These are phyloP conservation scores for Theobroma cacao DNA, from an alignment of 345 rosid species.

Conservation along the genomic window DNA sequence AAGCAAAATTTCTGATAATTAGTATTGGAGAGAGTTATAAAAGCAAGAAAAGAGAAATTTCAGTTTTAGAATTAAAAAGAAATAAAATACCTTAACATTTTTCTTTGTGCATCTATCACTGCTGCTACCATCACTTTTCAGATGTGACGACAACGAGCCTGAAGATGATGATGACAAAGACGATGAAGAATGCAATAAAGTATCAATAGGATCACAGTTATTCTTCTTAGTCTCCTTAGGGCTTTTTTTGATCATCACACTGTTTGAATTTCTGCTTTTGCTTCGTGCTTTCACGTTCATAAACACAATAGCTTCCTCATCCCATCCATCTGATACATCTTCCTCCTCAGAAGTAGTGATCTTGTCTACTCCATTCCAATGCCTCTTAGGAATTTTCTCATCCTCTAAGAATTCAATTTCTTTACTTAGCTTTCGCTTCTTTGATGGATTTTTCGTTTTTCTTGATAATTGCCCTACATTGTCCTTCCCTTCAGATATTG, in stretches of 20 bases:
- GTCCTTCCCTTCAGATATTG: background rate
- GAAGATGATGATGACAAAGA: conserved; percentile 22
- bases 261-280: conserved; percentile 2
- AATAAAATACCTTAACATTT: conserved; percentile 22
- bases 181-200: conserved; percentile 18
- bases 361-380: conserved; percentile 10
- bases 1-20: conserved; percentile 17
- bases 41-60: background rate
- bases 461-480: background rate
- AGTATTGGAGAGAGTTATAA: background rate
- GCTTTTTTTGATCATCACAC: conserved; percentile 5
- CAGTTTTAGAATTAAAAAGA: background rate
- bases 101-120: conserved; percentile 12
- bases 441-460: conserved; percentile 11
- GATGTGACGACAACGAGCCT: conserved; percentile 17
- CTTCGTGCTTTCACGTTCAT: conserved; percentile 23
- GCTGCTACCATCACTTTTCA: conserved; percentile 24
- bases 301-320: conserved; percentile 24
- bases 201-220: background rate
- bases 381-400: conserved; percentile 24
- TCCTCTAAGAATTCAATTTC: conserved; percentile 7
- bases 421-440: conserved; percentile 14
- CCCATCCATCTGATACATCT: conserved; percentile 21
- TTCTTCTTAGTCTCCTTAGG: conserved; percentile 8
- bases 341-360: background rate